These are phyloP conservation scores for Theobroma cacao DNA, from an alignment of 345 rosid genomes.

Conservation along the genomic window DNA sequence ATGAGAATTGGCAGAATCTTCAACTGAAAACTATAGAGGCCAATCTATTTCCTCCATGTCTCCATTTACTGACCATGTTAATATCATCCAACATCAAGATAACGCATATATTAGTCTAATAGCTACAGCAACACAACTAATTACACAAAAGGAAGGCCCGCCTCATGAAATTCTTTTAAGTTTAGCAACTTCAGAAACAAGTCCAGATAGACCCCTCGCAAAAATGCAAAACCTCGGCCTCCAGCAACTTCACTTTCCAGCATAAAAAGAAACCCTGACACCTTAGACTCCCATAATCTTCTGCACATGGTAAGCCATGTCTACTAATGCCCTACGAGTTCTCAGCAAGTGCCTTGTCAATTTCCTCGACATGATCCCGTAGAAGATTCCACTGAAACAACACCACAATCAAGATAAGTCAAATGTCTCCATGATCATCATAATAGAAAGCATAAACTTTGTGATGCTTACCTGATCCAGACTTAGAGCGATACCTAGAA, in stretches of 20 bases:
- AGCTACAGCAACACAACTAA: background rate
- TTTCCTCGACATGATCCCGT: constrained; percentile 43
- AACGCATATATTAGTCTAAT: background rate
- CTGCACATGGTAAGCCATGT: background rate
- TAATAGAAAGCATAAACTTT: background rate
- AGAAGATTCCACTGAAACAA: constrained; percentile 54
- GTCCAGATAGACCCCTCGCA: background rate
- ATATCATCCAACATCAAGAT: background rate
- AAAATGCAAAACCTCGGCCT: background rate
- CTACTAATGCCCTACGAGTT: constrained; percentile 18
- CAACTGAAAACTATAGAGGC: background rate
- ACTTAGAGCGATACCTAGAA: constrained; percentile 72
- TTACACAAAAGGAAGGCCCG: background rate
- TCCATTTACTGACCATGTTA: background rate
- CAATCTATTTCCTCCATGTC: background rate
- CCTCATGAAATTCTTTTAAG: background rate
- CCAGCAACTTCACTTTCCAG: background rate
- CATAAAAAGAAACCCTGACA: background rate
- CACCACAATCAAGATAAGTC: background rate
- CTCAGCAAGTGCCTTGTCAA: constrained; percentile 53
- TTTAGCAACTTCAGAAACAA: background rate
- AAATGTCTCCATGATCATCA: background rate
- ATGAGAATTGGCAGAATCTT: background rate
- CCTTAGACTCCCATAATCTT: background rate
- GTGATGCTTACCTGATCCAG: constrained; percentile 68